Evolutionary conservation across 805 yeast species (phyloP).

Genomic region (Spathaspora arborariae): DNA sequence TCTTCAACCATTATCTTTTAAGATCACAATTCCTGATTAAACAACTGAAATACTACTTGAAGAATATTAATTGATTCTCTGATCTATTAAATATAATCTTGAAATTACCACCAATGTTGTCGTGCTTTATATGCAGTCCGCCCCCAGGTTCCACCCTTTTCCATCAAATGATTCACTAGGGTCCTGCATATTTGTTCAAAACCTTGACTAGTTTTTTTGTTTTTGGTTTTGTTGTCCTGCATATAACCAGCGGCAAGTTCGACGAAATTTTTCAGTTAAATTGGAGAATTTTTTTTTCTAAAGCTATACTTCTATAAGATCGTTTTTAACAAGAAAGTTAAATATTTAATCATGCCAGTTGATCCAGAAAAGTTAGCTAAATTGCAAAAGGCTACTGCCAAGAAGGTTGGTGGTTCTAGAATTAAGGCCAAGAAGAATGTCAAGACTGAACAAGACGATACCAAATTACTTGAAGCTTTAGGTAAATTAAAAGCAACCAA

Average conservation of each 20-base stretch:
- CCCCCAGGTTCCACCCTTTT: no score
- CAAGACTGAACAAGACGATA: slow-evolving; percentile 78
- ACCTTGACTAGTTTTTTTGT: neutral
- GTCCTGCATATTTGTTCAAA: neutral
- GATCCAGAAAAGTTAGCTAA: slow-evolving; percentile 94
- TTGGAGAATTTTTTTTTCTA: slow-evolving; percentile 2
- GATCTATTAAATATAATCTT: no score
- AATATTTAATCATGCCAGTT: slow-evolving; percentile 57
- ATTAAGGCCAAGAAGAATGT: slow-evolving; percentile 81
- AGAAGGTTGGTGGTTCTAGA: slow-evolving; percentile 82
- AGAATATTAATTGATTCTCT: no score
- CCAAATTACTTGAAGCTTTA: slow-evolving; percentile 84
- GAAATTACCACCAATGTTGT: no score
- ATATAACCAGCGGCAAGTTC: slow-evolving; percentile 1
- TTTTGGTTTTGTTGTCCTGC: slow-evolving; percentile 1
- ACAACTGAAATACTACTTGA: no score
- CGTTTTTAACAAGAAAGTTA: neutral
- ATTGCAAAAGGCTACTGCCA: slow-evolving; percentile 78
- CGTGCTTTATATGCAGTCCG: neutral
- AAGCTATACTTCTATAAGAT: neutral
- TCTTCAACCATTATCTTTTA: no score
- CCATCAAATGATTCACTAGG: no score
- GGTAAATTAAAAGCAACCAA: slow-evolving; percentile 87
- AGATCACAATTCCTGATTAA: no score
- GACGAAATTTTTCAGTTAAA: slow-evolving; percentile 9